Conservation (phyloP, 805 yeast genomes). For the Metschnikowia shivogae region DNA sequence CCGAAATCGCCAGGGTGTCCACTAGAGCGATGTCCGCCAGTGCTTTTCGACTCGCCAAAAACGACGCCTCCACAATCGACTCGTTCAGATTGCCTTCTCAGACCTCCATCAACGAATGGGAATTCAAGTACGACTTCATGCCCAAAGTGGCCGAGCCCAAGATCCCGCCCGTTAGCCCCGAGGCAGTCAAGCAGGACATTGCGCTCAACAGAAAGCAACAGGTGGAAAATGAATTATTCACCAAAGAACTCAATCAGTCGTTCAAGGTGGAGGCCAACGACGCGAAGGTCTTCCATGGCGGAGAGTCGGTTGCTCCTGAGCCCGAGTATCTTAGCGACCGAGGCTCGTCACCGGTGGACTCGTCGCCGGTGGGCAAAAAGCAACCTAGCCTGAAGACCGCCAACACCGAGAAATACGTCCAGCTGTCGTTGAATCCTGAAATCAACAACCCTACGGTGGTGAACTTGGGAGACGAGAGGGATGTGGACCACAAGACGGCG, state of each 20-base stretch:
- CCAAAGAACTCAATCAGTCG: slow-evolving; percentile 31
- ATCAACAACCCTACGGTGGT: slow-evolving; percentile 35
- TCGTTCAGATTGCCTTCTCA: slow-evolving; percentile 48
- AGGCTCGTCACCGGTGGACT: slow-evolving; percentile 35
- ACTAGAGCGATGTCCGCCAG: slow-evolving; percentile 19
- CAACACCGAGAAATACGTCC: slow-evolving; percentile 38
- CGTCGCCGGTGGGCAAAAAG: slow-evolving; percentile 14
- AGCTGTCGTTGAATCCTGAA: slow-evolving; percentile 38
- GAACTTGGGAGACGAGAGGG: slow-evolving; percentile 30
- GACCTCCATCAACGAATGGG: slow-evolving; percentile 46
- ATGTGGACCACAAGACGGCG: slow-evolving; percentile 35
- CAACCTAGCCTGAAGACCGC: slow-evolving; percentile 25
- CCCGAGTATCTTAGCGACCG: slow-evolving; percentile 39
- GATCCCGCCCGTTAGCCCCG: slow-evolving; percentile 44
- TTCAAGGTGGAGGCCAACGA: slow-evolving; percentile 43
- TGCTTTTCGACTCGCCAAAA: slow-evolving; percentile 38
- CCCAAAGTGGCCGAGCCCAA: slow-evolving; percentile 40
- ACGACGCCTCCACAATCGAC: slow-evolving; percentile 57
- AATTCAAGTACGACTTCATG: slow-evolving; percentile 44
- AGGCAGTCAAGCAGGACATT: slow-evolving; percentile 47
- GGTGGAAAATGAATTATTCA: slow-evolving; percentile 35
- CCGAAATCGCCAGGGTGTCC: slow-evolving; percentile 22
- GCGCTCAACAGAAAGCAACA: slow-evolving; percentile 38
- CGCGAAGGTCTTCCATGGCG: slow-evolving; percentile 41
- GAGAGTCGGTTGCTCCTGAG: slow-evolving; percentile 35